phyloP scores from a whole-genome alignment of 1,139 yeast species.

The Saccharomycopsis hybrid region DNA sequence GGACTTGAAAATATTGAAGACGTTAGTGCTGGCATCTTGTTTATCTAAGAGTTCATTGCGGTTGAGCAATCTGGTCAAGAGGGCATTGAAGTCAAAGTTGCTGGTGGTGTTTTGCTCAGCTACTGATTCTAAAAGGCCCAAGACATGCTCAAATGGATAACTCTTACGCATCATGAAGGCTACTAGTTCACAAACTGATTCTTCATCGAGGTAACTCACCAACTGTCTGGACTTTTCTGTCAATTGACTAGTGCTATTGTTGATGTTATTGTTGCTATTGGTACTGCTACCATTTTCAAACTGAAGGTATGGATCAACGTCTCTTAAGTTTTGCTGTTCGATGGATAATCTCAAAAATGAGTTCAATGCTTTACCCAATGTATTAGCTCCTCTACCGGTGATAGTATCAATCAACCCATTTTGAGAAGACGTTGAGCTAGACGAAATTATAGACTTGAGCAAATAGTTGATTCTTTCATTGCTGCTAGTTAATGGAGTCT shows the following conservation, averaged over 20 bases:
- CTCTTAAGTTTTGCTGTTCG: conserved; percentile 2
- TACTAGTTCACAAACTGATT: conserved; percentile 1
- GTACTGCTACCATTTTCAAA: conserved; percentile 1
- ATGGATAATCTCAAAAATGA: conserved; percentile 4
- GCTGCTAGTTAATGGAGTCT: background rate
- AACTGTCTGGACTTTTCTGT: background rate
- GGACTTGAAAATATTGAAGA: conserved; percentile 6
- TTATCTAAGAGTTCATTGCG: background rate
- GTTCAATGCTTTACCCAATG: conserved; percentile 6
- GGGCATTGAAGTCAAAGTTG: background rate
- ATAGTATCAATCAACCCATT: too few species aligned
- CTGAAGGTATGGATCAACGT: conserved; percentile 6
- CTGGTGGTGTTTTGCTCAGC: background rate
- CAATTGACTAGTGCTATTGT: too few species aligned
- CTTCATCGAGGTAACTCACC: conserved; percentile 5
- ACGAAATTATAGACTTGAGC: conserved; percentile 3
- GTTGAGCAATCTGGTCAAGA: background rate
- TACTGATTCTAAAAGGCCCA: conserved; percentile 7
- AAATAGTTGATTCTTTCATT: conserved; percentile 3
- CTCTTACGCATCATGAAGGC: conserved; percentile 5
- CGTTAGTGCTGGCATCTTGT: background rate
- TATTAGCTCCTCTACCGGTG: background rate
- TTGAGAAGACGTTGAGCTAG: conserved; percentile 1
- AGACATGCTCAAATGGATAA: conserved; percentile 2
- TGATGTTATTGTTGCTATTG: too few species aligned